phyloP scores from a whole-genome alignment of 768 basidiomycete genomes.

The Guyanaporus albipodus region DNA sequence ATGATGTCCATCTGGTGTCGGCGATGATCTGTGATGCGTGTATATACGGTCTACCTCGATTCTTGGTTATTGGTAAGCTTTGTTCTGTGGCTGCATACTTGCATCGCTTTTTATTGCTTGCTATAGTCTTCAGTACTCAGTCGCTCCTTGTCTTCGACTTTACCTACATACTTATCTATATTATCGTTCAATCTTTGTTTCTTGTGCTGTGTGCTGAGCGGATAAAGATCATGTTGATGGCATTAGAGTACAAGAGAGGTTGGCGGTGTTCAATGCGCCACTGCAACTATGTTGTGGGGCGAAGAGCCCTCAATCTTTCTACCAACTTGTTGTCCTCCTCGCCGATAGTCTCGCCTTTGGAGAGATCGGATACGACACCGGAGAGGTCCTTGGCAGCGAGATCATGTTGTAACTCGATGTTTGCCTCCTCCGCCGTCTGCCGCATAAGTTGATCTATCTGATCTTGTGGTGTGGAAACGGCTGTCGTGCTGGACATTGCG shows the following conservation, averaged over 20 bases:
- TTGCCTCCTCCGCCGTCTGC: conserved; percentile 95
- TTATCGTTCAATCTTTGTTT: not conserved
- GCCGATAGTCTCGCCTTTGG: conserved; percentile 48
- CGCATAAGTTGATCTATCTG: conserved; percentile 90
- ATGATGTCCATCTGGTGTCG: conserved; percentile 9
- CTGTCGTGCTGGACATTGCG: conserved; percentile 90
- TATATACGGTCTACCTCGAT: not conserved
- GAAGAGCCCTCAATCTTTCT: conserved; percentile 81
- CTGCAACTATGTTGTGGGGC: conserved; percentile 58
- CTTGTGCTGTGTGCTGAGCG: not conserved
- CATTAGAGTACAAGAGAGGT: conserved; percentile 17
- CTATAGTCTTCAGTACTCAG: conserved; percentile 9
- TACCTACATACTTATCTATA: conserved; percentile 5
- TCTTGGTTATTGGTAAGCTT: conserved; percentile 25
- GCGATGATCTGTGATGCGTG: conserved; percentile 2
- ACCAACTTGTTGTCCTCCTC: conserved; percentile 83
- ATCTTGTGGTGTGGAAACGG: conserved; percentile 92
- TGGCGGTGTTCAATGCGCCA: not conserved
- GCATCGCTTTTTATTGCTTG: conserved; percentile 20
- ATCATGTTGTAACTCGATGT: conserved; percentile 92
- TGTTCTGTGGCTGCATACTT: conserved; percentile 15
- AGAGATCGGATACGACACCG: conserved; percentile 52
- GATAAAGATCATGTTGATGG: not conserved
- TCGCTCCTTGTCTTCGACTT: conserved; percentile 12
- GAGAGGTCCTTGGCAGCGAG: conserved; percentile 62